These are phyloP conservation scores for Globisporangium orthogonon DNA, from an alignment of 352 stramenopile genomes.

Conservation along the genomic window DNA sequence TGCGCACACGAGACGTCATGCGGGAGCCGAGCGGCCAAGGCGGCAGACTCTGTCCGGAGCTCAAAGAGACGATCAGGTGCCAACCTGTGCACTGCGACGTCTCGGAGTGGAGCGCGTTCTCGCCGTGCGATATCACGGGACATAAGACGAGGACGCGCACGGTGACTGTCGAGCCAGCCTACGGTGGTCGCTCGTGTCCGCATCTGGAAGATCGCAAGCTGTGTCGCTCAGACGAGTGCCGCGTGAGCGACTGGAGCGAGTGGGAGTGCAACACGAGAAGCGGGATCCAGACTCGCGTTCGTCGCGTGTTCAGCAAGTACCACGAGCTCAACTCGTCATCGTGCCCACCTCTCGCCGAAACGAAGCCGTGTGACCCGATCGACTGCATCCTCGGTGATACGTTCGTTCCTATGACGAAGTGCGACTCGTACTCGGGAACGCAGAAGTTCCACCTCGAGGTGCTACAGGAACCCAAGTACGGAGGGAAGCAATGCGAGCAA, in stretches of 20 bases:
- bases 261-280: conserved; percentile 29
- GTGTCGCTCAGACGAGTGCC: conserved; percentile 23
- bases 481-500: conserved; percentile 21
- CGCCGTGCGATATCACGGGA: conserved; percentile 15
- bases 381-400: conserved; percentile 37
- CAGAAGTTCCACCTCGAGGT: conserved; percentile 28
- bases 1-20: conserved; percentile 19
- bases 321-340: conserved; percentile 18
- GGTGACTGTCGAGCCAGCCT: conserved; percentile 15
- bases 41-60: conserved; percentile 15
- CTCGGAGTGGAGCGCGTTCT: conserved; percentile 20
- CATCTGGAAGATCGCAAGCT: conserved; percentile 16
- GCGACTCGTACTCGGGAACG: conserved; percentile 13
- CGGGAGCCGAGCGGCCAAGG: conserved; percentile 9
- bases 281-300: conserved; percentile 25
- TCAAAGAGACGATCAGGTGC: conserved; percentile 20
- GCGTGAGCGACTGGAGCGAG: conserved; percentile 25
- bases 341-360: conserved; percentile 26
- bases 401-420: conserved; percentile 21
- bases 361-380: conserved; percentile 22
- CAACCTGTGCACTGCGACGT: conserved; percentile 19
- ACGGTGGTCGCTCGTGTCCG: conserved; percentile 18
- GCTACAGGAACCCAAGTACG: conserved; percentile 22
- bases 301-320: conserved; percentile 22
- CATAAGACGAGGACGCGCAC: conserved; percentile 23